Conservation (phyloP, 1,284 basidiomycete species). For the Ustilago cynodontis region DNA sequence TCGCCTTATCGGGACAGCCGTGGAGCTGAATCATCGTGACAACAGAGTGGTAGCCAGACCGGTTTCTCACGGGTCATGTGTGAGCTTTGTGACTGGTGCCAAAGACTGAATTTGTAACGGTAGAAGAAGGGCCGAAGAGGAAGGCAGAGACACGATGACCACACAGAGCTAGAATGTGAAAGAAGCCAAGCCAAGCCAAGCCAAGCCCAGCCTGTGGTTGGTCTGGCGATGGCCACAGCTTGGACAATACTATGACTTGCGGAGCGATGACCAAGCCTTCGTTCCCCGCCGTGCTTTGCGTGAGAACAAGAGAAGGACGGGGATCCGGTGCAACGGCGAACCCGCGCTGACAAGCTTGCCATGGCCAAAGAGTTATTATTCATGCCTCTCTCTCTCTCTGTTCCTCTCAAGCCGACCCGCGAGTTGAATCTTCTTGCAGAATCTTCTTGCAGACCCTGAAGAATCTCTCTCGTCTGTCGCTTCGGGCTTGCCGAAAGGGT, state of each 20-base stretch:
- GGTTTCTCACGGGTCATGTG: background rate
- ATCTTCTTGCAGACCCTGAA: conserved; percentile 10
- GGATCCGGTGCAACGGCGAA: background rate
- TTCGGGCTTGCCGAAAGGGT: conserved; percentile 24
- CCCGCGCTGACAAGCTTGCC: conserved; percentile 17
- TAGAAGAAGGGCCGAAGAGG: too few relatives aligned
- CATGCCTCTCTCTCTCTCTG: background rate
- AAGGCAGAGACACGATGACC: too few relatives aligned
- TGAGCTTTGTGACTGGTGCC: background rate
- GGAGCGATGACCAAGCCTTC: background rate
- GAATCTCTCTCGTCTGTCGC: conserved; percentile 10
- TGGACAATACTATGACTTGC: background rate
- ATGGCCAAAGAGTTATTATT: background rate
- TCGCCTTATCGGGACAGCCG: background rate
- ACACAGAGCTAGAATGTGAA: too few relatives aligned
- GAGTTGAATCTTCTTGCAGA: conserved; percentile 1
- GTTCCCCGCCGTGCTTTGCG: background rate
- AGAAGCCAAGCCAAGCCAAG: too few relatives aligned
- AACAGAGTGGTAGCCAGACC: background rate
- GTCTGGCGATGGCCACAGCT: background rate
- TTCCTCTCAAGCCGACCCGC: too few relatives aligned
- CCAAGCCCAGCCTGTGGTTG: too few relatives aligned
- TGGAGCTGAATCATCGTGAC: background rate
- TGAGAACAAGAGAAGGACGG: conserved; percentile 15
- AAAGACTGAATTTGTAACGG: background rate